Evolutionary conservation across 106 monocot genomes (phyloP).

Genomic region (Apostasia shenzhenica): DNA sequence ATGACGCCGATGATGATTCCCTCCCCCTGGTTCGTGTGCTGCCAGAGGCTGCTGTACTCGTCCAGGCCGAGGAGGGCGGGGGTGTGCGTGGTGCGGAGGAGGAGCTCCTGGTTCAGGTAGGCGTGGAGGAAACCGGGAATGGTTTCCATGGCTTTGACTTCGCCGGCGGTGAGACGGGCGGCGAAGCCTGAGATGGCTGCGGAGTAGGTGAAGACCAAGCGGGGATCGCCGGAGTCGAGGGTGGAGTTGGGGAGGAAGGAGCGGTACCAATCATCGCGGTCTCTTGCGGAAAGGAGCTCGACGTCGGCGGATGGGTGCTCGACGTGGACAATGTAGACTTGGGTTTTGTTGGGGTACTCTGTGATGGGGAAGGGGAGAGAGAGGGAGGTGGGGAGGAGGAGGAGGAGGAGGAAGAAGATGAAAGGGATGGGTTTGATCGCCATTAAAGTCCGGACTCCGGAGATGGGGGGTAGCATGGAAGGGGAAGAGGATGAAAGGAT

Average conservation of each 20-base stretch:
- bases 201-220: conserved; percentile 11
- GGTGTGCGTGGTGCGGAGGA: conserved; percentile 19
- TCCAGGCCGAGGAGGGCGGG: conserved; percentile 8
- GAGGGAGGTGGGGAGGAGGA: not conserved
- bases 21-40: not conserved
- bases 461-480: too few species aligned
- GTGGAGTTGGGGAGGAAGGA: conserved; percentile 5
- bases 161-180: conserved; percentile 11
- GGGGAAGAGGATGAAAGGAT: too few species aligned
- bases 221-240: not conserved
- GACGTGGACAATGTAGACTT: conserved; percentile 6
- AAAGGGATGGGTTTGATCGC: not conserved
- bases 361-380: not conserved
- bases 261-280: conserved; percentile 1
- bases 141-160: not conserved
- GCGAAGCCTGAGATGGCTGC: conserved; percentile 17
- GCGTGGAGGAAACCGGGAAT: conserved; percentile 10
- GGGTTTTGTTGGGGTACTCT: not conserved
- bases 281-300: not conserved
- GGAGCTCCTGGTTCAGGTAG: not conserved
- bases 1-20: conserved; percentile 4
- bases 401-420: not conserved
- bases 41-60: not conserved
- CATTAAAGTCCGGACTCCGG: not conserved
- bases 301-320: not conserved